Conservation (phyloP, 495 filamentous ascomycete species). For the Poronia punctata region DNA sequence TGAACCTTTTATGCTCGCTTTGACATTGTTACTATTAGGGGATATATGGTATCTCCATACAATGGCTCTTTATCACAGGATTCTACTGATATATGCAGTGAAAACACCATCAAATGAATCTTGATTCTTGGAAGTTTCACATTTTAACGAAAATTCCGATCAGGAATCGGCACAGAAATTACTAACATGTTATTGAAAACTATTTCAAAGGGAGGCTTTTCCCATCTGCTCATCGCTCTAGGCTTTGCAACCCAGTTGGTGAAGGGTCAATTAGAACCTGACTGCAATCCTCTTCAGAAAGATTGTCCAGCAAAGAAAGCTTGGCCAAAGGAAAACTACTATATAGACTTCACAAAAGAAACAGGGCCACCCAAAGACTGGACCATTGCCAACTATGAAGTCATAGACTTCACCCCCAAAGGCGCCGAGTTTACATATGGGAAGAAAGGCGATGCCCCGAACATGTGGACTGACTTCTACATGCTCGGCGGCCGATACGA, state of each 20-base stretch:
- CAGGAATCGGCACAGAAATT: constrained; percentile 12
- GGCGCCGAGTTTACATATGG: constrained; percentile 72
- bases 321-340: constrained; percentile 18
- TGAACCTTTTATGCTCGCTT: constrained; percentile 17
- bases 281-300: constrained; percentile 23
- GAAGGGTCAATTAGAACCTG: constrained; percentile 21
- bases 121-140: neutral
- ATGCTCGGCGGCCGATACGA: constrained; percentile 76
- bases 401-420: constrained; percentile 41
- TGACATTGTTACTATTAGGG: constrained; percentile 19
- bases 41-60: constrained; percentile 8
- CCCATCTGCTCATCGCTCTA: constrained; percentile 18
- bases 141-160: constrained; percentile 10
- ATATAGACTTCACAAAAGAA: constrained; percentile 26
- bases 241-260: constrained; percentile 17
- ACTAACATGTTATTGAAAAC: constrained; percentile 6
- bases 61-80: constrained; percentile 25
- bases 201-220: constrained; percentile 21
- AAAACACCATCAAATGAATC: neutral
- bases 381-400: constrained; percentile 15
- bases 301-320: constrained; percentile 22
- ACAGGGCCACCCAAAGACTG: constrained; percentile 13
- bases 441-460: constrained; percentile 68
- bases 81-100: constrained; percentile 15
- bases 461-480: constrained; percentile 61